Base-by-base conservation (phyloP, 768 basidiomycete genomes). In the Lyophyllum atratum region DNA sequence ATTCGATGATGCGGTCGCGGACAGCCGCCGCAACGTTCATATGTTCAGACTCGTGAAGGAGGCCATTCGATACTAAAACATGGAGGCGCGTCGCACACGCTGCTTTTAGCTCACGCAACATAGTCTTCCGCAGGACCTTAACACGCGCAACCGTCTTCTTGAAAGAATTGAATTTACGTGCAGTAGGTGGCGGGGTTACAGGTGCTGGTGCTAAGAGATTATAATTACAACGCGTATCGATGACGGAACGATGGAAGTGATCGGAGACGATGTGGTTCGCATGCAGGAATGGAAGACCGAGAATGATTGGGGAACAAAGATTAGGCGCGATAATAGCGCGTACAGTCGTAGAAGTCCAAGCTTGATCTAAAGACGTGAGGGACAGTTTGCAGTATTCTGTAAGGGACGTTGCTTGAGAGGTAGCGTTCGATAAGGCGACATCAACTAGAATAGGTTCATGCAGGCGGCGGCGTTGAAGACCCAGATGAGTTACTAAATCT, bases 361-460 rank as follows among this genome's bases (percentile, higher is more conserved):
- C 11, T 28, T 47, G 34, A 40, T 55, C 45, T 10, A 25, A 14
- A 24, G 54, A 56, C 2, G 47, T 49, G 14, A 56, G 8, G 4
- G 39, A 49, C 4, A 43, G 21, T 14, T 56, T 56, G 15, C 34
- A 39, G n/a, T 43, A 56, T 31, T 56, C 21, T 10, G 33, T 46
- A 2, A 39, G 33, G 24, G 25, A 19, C 24, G 46, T 19, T 3
- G 5, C 1, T 11, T 14, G 1, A 4, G 29, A 22, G 15, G 21
- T 6, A 31, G 11, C 29, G 14, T 12, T 51, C 22, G 17, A 7
- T n/a, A 74, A 33, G 1, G 59, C 52, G 7, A 62, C 31, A 19
- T 64, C 43, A 52, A 76, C 74, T 22, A 78, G 55, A 51, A 73
- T n/a, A n/a, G n/a, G n/a, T n/a, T n/a, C n/a, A n/a, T n/a, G n/a